These are phyloP conservation scores for Cydonia oblonga DNA, from an alignment of 331 rosid species.

Conservation along the genomic window DNA sequence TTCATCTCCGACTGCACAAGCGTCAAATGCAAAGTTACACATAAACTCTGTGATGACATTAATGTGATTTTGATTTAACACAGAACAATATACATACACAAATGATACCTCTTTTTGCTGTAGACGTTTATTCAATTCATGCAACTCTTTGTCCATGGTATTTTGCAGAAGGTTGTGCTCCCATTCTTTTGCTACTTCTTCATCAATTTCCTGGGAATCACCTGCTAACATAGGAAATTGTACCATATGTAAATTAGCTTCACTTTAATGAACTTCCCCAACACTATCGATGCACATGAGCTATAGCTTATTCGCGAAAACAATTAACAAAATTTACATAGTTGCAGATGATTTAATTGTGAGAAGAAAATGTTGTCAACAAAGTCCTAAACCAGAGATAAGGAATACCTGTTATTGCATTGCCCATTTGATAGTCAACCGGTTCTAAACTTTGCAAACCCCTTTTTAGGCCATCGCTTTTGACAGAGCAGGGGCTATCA, in stretches of 20 bases:
- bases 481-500: slow-evolving; percentile 42
- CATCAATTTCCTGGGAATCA: slow-evolving; percentile 74
- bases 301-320: neutral
- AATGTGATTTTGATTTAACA: neutral
- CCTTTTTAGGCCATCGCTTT: slow-evolving; percentile 79
- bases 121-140: slow-evolving; percentile 87
- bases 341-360: neutral
- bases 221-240: slow-evolving; percentile 41
- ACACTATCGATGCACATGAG: neutral
- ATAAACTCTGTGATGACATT: neutral
- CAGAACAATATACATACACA: neutral
- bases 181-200: slow-evolving; percentile 95
- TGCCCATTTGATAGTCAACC: slow-evolving; percentile 67
- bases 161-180: slow-evolving; percentile 94
- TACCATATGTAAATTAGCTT: neutral
- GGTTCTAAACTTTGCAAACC: slow-evolving; percentile 53
- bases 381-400: slow-evolving; percentile 10
- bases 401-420: slow-evolving; percentile 54
- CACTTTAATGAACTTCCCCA: neutral
- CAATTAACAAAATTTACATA: neutral
- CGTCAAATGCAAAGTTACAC: slow-evolving; percentile 4
- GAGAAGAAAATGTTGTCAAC: neutral
- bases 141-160: slow-evolving; percentile 92
- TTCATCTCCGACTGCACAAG: slow-evolving; percentile 82
- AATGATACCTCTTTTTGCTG: slow-evolving; percentile 85